phyloP scores from a whole-genome alignment of 1,284 basidiomycete species.

The Athelia sp. region DNA sequence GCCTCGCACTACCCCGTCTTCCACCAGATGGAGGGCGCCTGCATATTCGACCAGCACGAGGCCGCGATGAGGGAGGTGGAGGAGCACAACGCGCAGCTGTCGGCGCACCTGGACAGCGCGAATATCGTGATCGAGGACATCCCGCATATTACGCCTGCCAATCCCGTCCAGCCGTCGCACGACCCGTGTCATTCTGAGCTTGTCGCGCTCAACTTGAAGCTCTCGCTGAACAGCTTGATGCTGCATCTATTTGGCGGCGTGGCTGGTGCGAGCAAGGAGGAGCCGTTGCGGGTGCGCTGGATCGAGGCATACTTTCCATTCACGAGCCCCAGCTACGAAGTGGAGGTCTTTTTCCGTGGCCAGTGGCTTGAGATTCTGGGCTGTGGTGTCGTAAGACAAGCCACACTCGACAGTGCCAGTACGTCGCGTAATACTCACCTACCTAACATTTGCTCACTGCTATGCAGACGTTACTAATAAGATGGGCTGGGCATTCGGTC shows the following conservation, averaged over 20 bases:
- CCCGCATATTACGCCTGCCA: constrained; percentile 67
- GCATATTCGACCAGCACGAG: constrained; percentile 61
- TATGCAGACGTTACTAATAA: constrained; percentile 70
- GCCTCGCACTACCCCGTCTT: constrained; percentile 96
- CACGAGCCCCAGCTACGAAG: constrained; percentile 96
- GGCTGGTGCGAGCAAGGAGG: constrained; percentile 39
- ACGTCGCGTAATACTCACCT: constrained; percentile 25
- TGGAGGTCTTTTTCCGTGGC: constrained; percentile 94
- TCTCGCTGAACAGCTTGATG: constrained; percentile 87
- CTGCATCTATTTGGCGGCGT: constrained; percentile 75
- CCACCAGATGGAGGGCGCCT: constrained; percentile 97
- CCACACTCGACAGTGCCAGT: constrained; percentile 86
- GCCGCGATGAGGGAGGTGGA: constrained; percentile 54
- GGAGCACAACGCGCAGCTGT: constrained; percentile 62
- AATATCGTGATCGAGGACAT: constrained; percentile 87
- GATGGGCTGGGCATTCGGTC: constrained; percentile 97
- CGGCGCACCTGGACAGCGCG: constrained; percentile 54
- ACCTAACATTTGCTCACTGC: constrained; percentile 6
- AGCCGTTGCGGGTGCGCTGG: constrained; percentile 89
- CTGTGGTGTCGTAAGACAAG: constrained; percentile 88
- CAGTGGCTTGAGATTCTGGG: constrained; percentile 98
- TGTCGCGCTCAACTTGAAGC: constrained; percentile 83
- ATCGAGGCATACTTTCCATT: constrained; percentile 98
- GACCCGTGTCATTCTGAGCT: constrained; percentile 67
- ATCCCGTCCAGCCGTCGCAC: constrained; percentile 80